A percentile compares a stretch with the other conserved stretches of the same genome.
Evolutionary conservation across 2,329 filamentous ascomycete species (phyloP).

Genomic region (Fusarium praegraminearum): DNA sequence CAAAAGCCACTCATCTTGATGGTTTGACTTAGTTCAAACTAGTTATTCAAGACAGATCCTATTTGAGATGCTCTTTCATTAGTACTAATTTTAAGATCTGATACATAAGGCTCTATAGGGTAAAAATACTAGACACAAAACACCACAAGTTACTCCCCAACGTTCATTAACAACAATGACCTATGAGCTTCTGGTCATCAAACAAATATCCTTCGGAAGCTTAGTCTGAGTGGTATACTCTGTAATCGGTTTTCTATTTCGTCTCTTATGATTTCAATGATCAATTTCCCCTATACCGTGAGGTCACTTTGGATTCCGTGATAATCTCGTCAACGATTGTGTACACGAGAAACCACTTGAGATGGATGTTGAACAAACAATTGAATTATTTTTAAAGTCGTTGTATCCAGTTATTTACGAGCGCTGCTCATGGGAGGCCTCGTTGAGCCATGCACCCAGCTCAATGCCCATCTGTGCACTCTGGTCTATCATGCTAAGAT

Average conservation of each 20-base stretch:
- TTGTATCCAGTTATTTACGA: neutral
- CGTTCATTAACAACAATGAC: too few species aligned
- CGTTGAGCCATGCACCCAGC: slow-evolving; percentile 50
- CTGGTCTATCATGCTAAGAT: slow-evolving; percentile 60
- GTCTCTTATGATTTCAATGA: too few species aligned
- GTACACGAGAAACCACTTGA: accelerated
- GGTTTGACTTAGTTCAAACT: neutral
- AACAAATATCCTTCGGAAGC: too few species aligned
- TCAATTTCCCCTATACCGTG: too few species aligned
- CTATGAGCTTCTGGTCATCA: too few species aligned
- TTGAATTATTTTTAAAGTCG: neutral
- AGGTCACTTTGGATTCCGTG: neutral
- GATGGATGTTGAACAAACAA: too few species aligned
- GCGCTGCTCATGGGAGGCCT: neutral
- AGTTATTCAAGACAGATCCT: neutral
- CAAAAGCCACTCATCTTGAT: neutral
- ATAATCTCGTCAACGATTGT: neutral
- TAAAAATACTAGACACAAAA: neutral
- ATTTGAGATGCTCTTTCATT: neutral
- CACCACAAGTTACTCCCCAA: too few species aligned
- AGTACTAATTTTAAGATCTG: neutral
- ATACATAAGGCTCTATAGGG: neutral
- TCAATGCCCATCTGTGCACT: slow-evolving; percentile 55
- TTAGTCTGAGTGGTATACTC: too few species aligned
- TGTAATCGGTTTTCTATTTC: too few species aligned